Evolutionary conservation across 495 filamentous ascomycete genomes (phyloP), one percentile per base, ranked within the genome.

Genomic region (Apodospora peruviana): DNA sequence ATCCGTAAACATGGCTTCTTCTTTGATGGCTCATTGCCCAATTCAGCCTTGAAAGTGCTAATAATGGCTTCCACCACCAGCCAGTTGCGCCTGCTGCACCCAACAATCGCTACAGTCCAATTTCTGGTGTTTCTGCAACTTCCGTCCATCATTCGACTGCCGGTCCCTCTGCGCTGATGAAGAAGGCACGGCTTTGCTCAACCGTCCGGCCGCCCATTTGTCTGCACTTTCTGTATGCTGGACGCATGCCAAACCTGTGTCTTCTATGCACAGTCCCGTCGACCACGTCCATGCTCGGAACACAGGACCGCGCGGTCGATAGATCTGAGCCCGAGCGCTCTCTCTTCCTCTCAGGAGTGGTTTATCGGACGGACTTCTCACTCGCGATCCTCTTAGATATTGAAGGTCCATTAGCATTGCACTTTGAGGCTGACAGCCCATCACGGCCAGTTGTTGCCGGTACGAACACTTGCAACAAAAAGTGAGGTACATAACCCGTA

Each of bases 271-370:
- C 11, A 35, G 2, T 35, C 2, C 11, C 32, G 32, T 11, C 32
- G 32, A n/a, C 32, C 16, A 10, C 11, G 11, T 35, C 32, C 16
- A 7, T 10, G 11, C 32, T 3, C 36, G 2, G 36, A 16, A 14
- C 36, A 17, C 36, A 7, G 36, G 18, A 16, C 22, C 39, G 24
- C 39, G 20, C 49, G 22, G 43, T 38, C 35, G 19, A 36, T 40
- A 53, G 18, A 53, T 53, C 40, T 47, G 43, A 29, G 19, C 43
- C 53, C 48, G 40, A 45, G 35, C 10, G 4, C 11, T 2, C 3
- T 8, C 40, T 9, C 16, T n/a, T 38, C 16, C 36, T 7, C 16
- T n/a, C 7, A 7, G 7, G 7, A 5, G 27, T 32, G 5, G 27
- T 12, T 12, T 12, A 32, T 32, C 7, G 27, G 27, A 32, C 7